phyloP scores from a whole-genome alignment of 2,329 filamentous ascomycete genomes.

The Fragosphaeria purpurea region DNA sequence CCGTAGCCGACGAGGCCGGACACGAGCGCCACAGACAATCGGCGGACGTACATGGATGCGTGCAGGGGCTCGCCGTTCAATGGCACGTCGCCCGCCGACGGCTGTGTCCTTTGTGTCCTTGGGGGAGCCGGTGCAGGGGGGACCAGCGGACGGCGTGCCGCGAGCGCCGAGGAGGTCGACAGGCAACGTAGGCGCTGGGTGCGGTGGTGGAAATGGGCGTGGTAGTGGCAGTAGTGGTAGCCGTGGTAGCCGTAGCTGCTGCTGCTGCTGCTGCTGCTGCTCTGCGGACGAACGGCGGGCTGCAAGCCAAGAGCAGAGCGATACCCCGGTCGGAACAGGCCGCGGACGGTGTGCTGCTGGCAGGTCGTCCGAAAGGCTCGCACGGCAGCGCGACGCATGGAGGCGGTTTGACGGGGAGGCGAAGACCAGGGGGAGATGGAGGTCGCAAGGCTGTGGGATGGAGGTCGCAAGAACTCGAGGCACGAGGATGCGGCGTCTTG shows the following conservation, averaged over 20 bases:
- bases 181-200: constrained; percentile 29
- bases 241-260: background rate
- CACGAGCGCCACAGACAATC: constrained; percentile 55
- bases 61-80: constrained; percentile 36
- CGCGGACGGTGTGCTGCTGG: constrained; percentile 53
- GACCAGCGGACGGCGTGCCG: constrained; percentile 5
- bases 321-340: constrained; percentile 41
- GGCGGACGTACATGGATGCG: constrained; percentile 67
- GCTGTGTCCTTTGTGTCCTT: too few relatives aligned
- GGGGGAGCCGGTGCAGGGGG: too few relatives aligned
- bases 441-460: too few relatives aligned
- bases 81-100: too few relatives aligned
- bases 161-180: constrained; percentile 13
- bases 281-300: background rate
- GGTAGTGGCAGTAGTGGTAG: background rate
- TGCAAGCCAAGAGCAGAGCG: constrained; percentile 23
- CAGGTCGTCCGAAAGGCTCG: constrained; percentile 59
- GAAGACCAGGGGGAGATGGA: background rate
- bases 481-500: too few relatives aligned
- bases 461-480: too few relatives aligned
- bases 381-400: constrained; percentile 66
- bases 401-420: background rate
- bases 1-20: constrained; percentile 66
- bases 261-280: too few relatives aligned
- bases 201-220: constrained; percentile 2